phyloP scores from a whole-genome alignment of 768 basidiomycete genomes.

The Tulasnella sp. region DNA sequence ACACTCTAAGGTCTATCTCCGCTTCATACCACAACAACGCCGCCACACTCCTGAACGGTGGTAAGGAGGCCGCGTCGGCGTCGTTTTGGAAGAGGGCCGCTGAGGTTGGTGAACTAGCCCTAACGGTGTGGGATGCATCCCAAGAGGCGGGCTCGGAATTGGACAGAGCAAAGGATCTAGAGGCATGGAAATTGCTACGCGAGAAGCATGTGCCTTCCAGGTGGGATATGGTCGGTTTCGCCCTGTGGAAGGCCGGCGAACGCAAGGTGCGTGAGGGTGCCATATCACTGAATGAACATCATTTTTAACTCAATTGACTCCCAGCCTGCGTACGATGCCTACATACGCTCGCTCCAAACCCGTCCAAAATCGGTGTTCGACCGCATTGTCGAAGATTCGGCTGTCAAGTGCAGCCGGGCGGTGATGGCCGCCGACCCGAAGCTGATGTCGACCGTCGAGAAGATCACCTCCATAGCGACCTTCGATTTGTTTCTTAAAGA shows the following conservation, averaged over 20 bases:
- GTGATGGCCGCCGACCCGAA: neutral
- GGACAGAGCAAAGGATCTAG: slow-evolving; percentile 24
- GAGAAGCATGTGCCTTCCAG: slow-evolving; percentile 51
- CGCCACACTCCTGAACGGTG: slow-evolving; percentile 46
- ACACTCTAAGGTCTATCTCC: slow-evolving; percentile 25
- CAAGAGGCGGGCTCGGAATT: slow-evolving; percentile 19
- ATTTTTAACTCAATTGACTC: too few relatives aligned
- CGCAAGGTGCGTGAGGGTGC: slow-evolving; percentile 41
- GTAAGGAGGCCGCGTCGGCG: slow-evolving; percentile 48
- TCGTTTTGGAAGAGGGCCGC: slow-evolving; percentile 58
- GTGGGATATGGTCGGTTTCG: slow-evolving; percentile 74
- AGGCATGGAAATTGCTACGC: slow-evolving; percentile 44
- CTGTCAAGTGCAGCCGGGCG: neutral
- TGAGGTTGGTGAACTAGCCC: slow-evolving; percentile 38
- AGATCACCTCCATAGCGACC: slow-evolving; percentile 3
- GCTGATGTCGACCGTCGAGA: neutral
- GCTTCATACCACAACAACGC: slow-evolving; percentile 26
- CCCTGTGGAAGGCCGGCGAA: slow-evolving; percentile 67
- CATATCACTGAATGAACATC: neutral
- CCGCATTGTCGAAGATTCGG: slow-evolving; percentile 20
- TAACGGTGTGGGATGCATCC: slow-evolving; percentile 21
- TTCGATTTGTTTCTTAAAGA: neutral
- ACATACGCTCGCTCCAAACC: slow-evolving; percentile 37
- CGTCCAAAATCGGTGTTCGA: slow-evolving; percentile 38
- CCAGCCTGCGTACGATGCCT: slow-evolving; percentile 52